phyloP scores from a whole-genome alignment of 495 filamentous ascomycete species.

The Lophiostoma macrostomum region DNA sequence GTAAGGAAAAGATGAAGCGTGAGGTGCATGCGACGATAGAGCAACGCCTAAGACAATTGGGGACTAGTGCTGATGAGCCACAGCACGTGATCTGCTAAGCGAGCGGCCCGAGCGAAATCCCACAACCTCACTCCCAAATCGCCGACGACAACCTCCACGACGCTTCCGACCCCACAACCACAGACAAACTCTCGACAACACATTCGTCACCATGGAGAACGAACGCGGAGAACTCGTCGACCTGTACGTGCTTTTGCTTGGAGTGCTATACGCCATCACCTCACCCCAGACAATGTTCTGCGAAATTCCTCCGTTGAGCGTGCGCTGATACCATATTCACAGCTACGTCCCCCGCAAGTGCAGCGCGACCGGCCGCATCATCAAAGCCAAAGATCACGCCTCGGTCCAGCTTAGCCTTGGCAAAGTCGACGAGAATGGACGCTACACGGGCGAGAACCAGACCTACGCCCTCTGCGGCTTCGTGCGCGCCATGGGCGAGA shows the following conservation, averaged over 20 bases:
- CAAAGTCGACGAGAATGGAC: conserved; percentile 38
- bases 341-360: conserved; percentile 95
- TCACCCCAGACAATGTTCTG: too few relatives aligned
- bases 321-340: conserved; percentile 8
- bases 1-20: too few relatives aligned
- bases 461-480: conserved; percentile 97
- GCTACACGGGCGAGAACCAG: conserved; percentile 95
- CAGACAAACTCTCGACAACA: background rate
- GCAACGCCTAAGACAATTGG: too few relatives aligned
- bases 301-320: too few relatives aligned
- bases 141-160: conserved; percentile 8
- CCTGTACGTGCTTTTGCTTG: too few relatives aligned
- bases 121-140: background rate
- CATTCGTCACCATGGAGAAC: conserved; percentile 69
- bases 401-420: conserved; percentile 47
- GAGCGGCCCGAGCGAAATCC: background rate
- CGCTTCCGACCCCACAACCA: conserved; percentile 8
- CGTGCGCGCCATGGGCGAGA: conserved; percentile 95
- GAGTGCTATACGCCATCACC: too few relatives aligned
- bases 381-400: conserved; percentile 85
- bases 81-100: too few relatives aligned
- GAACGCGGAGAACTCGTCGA: conserved; percentile 98
- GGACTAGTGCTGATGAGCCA: too few relatives aligned
- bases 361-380: conserved; percentile 65
- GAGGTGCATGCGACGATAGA: too few relatives aligned